Conservation (phyloP, 202 grass and related monocot species). For the Schoenoplectus triqueter region DNA sequence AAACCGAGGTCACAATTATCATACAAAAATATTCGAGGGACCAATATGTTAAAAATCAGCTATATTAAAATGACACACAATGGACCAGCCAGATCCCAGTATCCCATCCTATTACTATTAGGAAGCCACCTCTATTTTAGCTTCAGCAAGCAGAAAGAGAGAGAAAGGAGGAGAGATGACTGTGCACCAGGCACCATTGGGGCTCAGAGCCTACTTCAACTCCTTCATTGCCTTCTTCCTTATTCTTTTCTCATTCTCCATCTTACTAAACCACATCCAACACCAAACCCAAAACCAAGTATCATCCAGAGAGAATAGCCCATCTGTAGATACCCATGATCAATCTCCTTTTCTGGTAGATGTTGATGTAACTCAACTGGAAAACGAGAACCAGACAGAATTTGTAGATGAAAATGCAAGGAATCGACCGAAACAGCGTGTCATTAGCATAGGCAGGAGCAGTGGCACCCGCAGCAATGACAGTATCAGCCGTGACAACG, state of each 20-base stretch:
- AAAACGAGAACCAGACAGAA: too few relatives aligned
- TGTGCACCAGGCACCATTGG: slow-evolving; percentile 38
- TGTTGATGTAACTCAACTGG: neutral
- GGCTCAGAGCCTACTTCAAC: slow-evolving; percentile 46
- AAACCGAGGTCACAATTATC: neutral
- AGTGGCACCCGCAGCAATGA: neutral
- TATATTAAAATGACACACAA: slow-evolving; percentile 9
- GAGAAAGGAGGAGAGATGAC: slow-evolving; percentile 46
- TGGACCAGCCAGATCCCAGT: neutral
- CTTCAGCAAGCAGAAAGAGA: slow-evolving; percentile 24
- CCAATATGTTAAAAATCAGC: slow-evolving; percentile 1
- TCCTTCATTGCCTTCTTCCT: slow-evolving; percentile 70
- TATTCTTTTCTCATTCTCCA: slow-evolving; percentile 46
- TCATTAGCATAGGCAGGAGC: neutral
- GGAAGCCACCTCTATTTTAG: slow-evolving; percentile 1
- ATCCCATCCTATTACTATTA: neutral
- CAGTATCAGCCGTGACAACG: neutral
- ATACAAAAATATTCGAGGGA: neutral
- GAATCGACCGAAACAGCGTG: neutral
- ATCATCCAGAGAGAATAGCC: neutral
- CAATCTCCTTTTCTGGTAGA: slow-evolving; percentile 4
- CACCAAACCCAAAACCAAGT: neutral
- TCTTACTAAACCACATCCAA: slow-evolving; percentile 47
- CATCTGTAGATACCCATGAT: neutral
- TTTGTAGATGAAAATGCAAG: neutral